Conservation (phyloP, 352 stramenopile species). For the Phytophthora pisi region DNA sequence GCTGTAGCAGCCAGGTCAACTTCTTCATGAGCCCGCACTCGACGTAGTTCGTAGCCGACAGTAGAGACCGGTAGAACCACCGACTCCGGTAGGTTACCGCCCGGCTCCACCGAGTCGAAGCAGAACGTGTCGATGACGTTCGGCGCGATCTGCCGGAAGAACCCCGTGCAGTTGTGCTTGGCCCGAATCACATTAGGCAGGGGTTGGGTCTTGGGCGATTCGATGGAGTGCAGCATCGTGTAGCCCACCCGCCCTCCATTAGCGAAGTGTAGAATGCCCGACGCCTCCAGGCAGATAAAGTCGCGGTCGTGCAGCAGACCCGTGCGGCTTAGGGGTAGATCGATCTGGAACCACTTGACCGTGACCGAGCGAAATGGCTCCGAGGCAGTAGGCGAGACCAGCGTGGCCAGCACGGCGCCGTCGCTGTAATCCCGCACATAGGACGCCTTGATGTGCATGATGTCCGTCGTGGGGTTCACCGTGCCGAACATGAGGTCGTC, state of each 20-base stretch:
- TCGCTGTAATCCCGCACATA: slow-evolving; percentile 55
- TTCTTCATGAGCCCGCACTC: slow-evolving; percentile 46
- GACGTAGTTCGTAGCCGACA: slow-evolving; percentile 46
- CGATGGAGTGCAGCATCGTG: slow-evolving; percentile 60
- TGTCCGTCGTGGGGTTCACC: slow-evolving; percentile 45
- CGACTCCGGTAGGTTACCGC: slow-evolving; percentile 30
- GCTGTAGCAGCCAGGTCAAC: slow-evolving; percentile 39
- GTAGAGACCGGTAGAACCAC: slow-evolving; percentile 31
- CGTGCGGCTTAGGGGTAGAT: slow-evolving; percentile 34
- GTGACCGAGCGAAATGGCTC: slow-evolving; percentile 51
- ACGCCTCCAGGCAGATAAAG: slow-evolving; percentile 59
- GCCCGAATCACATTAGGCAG: slow-evolving; percentile 38
- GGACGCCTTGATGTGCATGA: slow-evolving; percentile 57
- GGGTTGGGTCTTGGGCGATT: slow-evolving; percentile 35
- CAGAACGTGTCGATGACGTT: slow-evolving; percentile 53
- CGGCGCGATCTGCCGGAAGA: slow-evolving; percentile 40
- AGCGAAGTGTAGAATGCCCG: slow-evolving; percentile 41
- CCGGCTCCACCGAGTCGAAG: slow-evolving; percentile 31
- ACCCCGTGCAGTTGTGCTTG: slow-evolving; percentile 46
- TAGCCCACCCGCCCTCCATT: slow-evolving; percentile 58
- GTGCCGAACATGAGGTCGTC: slow-evolving; percentile 72
- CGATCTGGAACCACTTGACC: slow-evolving; percentile 53
- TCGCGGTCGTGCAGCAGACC: slow-evolving; percentile 60
- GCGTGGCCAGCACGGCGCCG: slow-evolving; percentile 42
- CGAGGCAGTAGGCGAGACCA: slow-evolving; percentile 34